Conservation (phyloP, 306 rosid species). For the Pyrus betulifolia region DNA sequence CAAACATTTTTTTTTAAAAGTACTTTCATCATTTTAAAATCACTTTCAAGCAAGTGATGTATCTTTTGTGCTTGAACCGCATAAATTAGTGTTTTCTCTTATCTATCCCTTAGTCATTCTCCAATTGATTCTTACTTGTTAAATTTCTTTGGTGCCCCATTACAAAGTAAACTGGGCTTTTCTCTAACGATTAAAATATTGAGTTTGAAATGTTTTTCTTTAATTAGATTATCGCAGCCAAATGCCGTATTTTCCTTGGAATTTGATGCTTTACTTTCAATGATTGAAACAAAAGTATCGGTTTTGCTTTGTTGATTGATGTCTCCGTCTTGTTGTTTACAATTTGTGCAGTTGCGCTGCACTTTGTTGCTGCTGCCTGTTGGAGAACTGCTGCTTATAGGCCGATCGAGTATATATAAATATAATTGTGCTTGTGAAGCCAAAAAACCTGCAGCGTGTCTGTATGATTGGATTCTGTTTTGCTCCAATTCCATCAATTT, state of each 20-base stretch:
- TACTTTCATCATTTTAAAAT: too few relatives aligned
- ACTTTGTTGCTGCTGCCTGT: slow-evolving; percentile 36
- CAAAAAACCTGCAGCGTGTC: not conserved
- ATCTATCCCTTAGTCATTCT: not conserved
- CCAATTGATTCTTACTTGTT: not conserved
- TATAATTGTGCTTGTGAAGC: not conserved
- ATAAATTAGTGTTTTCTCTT: not conserved
- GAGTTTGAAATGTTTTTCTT: too few relatives aligned
- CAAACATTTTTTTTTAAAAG: too few relatives aligned
- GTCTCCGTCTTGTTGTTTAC: not conserved
- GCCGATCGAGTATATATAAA: too few relatives aligned
- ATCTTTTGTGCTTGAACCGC: not conserved
- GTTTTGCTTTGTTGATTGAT: not conserved
- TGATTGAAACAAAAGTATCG: not conserved
- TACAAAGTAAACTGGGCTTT: too few relatives aligned
- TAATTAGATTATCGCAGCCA: not conserved
- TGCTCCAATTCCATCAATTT: not conserved
- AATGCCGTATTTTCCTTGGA: not conserved
- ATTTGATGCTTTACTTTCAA: not conserved
- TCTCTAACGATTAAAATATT: not conserved
- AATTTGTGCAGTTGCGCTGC: slow-evolving; percentile 25
- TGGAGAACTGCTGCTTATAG: slow-evolving; percentile 32
- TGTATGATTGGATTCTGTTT: not conserved
- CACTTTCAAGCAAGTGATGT: too few relatives aligned
- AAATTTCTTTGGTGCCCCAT: not conserved